A percentile compares a stretch with the other conserved stretches of the same genome.
Conservation (phyloP, 2,329 filamentous ascomycete genomes). For the Xylariomycetidae sp. region DNA sequence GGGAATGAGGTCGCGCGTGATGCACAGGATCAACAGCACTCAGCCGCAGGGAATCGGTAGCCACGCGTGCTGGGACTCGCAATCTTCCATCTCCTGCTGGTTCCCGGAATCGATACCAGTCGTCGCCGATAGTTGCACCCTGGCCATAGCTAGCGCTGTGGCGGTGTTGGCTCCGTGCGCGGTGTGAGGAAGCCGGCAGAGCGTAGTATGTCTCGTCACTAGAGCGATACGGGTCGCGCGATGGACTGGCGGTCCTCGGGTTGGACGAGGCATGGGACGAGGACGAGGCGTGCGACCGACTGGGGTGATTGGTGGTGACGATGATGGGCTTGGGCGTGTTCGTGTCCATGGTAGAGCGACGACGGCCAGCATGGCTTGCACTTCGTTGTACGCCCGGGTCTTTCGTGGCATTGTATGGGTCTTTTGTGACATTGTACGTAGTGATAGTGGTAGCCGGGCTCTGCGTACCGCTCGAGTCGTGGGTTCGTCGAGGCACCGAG, state of each 20-base stretch:
- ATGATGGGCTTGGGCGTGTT: conserved; percentile 46
- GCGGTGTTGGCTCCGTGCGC: conserved; percentile 41
- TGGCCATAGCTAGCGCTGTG: conserved; percentile 32
- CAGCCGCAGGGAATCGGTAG: too few species aligned
- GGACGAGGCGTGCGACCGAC: conserved; percentile 32
- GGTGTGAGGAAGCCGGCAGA: conserved; percentile 52
- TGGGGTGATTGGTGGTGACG: conserved; percentile 46
- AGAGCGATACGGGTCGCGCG: conserved; percentile 44
- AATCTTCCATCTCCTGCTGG: conserved; percentile 38
- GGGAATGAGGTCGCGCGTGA: conserved; percentile 37
- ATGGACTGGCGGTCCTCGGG: conserved; percentile 38
- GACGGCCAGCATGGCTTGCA: conserved; percentile 36
- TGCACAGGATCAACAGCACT: conserved; percentile 47
- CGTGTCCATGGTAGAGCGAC: conserved; percentile 46
- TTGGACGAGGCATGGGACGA: conserved; percentile 32
- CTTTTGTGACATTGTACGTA: conserved; percentile 51
- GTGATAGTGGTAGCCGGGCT: conserved; percentile 41
- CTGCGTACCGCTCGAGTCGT: too few species aligned
- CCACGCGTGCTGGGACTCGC: conserved; percentile 28
- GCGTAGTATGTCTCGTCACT: conserved; percentile 50
- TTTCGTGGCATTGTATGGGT: conserved; percentile 52
- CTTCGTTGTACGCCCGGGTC: conserved; percentile 44
- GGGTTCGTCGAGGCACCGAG: conserved; percentile 28
- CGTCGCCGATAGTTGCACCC: conserved; percentile 45
- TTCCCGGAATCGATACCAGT: conserved; percentile 44